Base-by-base conservation (phyloP, 164 flowering plant species). In the Santalum album region DNA sequence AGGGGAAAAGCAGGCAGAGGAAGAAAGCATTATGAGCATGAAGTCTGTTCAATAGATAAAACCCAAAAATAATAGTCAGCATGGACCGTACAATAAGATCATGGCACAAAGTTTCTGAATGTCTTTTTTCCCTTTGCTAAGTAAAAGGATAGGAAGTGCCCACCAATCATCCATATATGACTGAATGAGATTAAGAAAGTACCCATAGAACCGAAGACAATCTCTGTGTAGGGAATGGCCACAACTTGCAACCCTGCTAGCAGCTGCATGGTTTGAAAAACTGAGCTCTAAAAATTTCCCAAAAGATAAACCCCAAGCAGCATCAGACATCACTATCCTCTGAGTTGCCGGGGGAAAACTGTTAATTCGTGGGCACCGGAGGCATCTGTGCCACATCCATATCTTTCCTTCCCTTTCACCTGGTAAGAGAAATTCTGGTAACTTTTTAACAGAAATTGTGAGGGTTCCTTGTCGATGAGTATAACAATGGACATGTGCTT, bases 361-460 rank as follows among this genome's bases (percentile, higher is more conserved):
- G 57, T 75, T 74, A 39, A 27, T 61, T 38, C 95, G 72, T 34
- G 99, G 97, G 68, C 97, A 94, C 44, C 71, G 67, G 57, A 94
- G 60, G 70, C 99, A 94, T 63, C 99, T 69, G 51, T 90, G 99
- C 99, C 99, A 94, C 99, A 94, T 94, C 99, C 99, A 94, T 55
- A 94, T 90, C 76, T 86, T 94, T 45, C 97, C 97, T 35, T 90
- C 96, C 49, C 61, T 72, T 66, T 94, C 94, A 43, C 99, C 99
- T 1, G 87, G 89, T 62, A 94, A 73, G 45, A 67, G 59, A 64
- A 70, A 49, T 53, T 84, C 95, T 5, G 83, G 71, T n/a, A 87
- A 69, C 58, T 80, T 84, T 71, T 84, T 90, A 42, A 94, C 99
- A 50, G 97, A 87, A 58, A 94, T 94, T 0, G 97, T 94, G 53